Evolutionary conservation across 768 basidiomycete genomes (phyloP).

Genomic region (Serendipita vermifera): DNA sequence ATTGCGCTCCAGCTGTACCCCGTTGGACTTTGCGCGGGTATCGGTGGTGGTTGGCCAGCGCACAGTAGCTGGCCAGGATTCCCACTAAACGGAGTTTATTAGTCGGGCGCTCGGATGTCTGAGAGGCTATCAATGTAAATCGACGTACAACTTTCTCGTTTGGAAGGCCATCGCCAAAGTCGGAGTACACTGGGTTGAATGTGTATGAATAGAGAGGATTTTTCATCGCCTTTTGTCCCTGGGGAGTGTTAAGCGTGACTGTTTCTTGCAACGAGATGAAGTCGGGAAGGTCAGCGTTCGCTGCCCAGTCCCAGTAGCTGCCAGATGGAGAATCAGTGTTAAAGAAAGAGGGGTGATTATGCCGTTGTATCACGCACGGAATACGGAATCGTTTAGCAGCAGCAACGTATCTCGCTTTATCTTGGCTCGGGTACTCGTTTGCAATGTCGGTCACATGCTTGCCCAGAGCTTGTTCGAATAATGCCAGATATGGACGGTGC

Average conservation of each 20-base stretch:
- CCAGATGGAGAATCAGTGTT: neutral
- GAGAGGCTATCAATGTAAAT: neutral
- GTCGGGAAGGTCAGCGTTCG: constrained; percentile 26
- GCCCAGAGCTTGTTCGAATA: constrained; percentile 42
- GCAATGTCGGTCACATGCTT: constrained; percentile 31
- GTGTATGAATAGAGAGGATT: constrained; percentile 28
- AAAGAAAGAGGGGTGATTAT: neutral
- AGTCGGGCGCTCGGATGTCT: neutral
- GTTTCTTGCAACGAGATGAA: constrained; percentile 27
- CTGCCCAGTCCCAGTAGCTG: constrained; percentile 41
- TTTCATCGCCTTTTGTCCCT: constrained; percentile 21
- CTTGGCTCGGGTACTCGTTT: constrained; percentile 22
- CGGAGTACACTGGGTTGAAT: constrained; percentile 22
- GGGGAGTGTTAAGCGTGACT: constrained; percentile 26
- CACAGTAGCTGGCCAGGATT: neutral
- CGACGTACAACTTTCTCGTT: constrained; percentile 1
- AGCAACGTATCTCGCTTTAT: constrained; percentile 19
- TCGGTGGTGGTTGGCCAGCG: neutral
- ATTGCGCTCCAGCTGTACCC: neutral
- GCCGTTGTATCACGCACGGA: neutral
- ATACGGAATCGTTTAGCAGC: constrained; percentile 2
- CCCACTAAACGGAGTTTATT: constrained; percentile 6
- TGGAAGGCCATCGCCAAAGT: constrained; percentile 3
- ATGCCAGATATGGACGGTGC: constrained; percentile 40
- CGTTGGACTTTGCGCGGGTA: neutral